These are phyloP conservation scores for Naganishia sp. DNA, from an alignment of 1,284 basidiomycete genomes.

Conservation along the genomic window DNA sequence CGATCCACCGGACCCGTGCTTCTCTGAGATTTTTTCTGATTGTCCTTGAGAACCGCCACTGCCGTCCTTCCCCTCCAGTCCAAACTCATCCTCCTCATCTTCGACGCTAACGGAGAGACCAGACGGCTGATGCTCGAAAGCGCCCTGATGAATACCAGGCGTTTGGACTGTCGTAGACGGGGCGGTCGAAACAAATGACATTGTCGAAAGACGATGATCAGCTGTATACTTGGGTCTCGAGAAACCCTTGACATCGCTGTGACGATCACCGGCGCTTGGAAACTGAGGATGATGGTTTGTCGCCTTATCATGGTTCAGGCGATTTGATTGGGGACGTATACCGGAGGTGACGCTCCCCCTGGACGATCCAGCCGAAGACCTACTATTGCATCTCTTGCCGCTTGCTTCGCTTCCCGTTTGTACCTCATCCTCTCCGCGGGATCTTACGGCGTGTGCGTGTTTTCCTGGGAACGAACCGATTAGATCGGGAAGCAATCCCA, in stretches of 20 bases:
- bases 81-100: conserved; percentile 16
- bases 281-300: neutral
- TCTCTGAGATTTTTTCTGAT: no score
- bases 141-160: conserved; percentile 4
- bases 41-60: no score
- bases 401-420: neutral
- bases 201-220: neutral
- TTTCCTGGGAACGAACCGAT: neutral
- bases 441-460: neutral
- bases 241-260: neutral
- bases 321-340: neutral
- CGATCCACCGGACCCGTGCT: neutral
- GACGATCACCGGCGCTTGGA: neutral
- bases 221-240: neutral
- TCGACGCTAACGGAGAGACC: conserved; percentile 20
- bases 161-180: conserved; percentile 5
- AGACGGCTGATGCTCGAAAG: neutral
- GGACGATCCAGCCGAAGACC: conserved; percentile 7
- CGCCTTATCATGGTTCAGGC: neutral
- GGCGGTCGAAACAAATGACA: conserved; percentile 3
- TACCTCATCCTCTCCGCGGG: neutral
- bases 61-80: neutral
- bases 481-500: neutral
- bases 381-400: conserved; percentile 10
- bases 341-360: neutral